Percentiles rank a stretch among this genome's conserved stretches.
Evolutionary conservation across 306 rosid genomes (phyloP).

Genomic region (Cotoneaster glaucophyllus): DNA sequence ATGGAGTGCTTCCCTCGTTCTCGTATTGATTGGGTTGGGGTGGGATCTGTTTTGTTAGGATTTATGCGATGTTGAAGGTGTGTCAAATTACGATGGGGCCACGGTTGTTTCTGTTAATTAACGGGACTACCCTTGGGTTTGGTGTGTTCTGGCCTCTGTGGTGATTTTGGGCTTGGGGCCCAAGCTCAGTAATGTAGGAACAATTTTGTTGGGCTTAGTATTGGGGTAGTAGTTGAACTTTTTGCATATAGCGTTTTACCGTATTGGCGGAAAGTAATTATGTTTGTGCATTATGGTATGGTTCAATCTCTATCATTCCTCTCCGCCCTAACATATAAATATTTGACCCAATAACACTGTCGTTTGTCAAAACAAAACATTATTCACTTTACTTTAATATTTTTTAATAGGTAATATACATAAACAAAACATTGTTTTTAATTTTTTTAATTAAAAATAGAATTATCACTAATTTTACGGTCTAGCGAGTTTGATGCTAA

Average conservation of each 20-base stretch:
- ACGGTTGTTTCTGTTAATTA: not conserved
- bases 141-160: not conserved
- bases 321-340: too few relatives aligned
- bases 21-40: constrained; percentile 6
- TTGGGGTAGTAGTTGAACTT: not conserved
- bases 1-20: not conserved
- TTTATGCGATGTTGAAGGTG: not conserved
- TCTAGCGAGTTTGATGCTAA: too few relatives aligned
- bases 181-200: not conserved
- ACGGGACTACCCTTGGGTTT: not conserved
- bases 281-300: accelerated
- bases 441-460: too few relatives aligned
- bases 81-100: not conserved
- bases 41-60: constrained; percentile 7
- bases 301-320: too few relatives aligned
- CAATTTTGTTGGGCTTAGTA: not conserved
- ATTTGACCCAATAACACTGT: too few relatives aligned
- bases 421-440: too few relatives aligned
- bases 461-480: too few relatives aligned
- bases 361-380: too few relatives aligned
- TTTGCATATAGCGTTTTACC: too few relatives aligned
- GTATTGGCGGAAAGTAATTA: too few relatives aligned
- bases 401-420: too few relatives aligned
- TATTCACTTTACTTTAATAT: too few relatives aligned
- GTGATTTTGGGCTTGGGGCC: not conserved